Percentiles rank a stretch among this genome's conserved stretches.
Evolutionary conservation across 345 rosid genomes (phyloP).

Genomic region (Euclidium syriacum): DNA sequence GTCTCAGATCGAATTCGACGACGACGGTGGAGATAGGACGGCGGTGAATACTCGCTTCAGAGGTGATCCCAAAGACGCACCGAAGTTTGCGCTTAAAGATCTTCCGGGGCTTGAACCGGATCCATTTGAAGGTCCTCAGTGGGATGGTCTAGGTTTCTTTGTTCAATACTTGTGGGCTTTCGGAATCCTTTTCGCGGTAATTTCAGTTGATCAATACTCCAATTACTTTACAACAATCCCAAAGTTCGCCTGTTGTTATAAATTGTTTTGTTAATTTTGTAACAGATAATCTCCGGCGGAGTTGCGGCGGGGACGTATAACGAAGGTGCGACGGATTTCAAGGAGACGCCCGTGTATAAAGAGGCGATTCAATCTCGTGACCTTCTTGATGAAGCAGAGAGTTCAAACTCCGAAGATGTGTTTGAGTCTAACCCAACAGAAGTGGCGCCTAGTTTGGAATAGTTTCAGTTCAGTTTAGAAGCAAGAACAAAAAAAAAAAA

Average conservation of each 20-base stretch:
- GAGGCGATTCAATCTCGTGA: conserved; percentile 68
- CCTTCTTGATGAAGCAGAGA: conserved; percentile 69
- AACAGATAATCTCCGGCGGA: conserved; percentile 75
- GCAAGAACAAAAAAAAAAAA: not conserved
- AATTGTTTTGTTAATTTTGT: not conserved
- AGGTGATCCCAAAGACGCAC: conserved; percentile 23
- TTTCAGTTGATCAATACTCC: not conserved
- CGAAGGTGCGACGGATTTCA: conserved; percentile 91
- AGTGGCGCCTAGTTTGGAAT: conserved; percentile 90
- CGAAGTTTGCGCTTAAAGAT: conserved; percentile 36
- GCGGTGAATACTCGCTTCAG: conserved; percentile 31
- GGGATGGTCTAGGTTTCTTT: conserved; percentile 81
- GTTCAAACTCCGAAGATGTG: conserved; percentile 70
- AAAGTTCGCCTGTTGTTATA: too few relatives aligned
- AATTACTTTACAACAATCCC: not conserved
- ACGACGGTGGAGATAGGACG: conserved; percentile 17
- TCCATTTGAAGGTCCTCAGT: conserved; percentile 82
- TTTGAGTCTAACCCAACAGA: conserved; percentile 98
- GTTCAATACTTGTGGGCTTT: conserved; percentile 90
- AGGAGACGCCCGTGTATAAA: conserved; percentile 78
- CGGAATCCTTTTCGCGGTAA: conserved; percentile 76
- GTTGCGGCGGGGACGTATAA: conserved; percentile 79
- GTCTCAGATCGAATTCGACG: conserved; percentile 29
- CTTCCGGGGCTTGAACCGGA: conserved; percentile 60
- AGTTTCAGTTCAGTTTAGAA: conserved; percentile 29